These are phyloP conservation scores for Colletotrichum tropicale DNA, from an alignment of 2,329 filamentous ascomycete species.

Conservation along the genomic window DNA sequence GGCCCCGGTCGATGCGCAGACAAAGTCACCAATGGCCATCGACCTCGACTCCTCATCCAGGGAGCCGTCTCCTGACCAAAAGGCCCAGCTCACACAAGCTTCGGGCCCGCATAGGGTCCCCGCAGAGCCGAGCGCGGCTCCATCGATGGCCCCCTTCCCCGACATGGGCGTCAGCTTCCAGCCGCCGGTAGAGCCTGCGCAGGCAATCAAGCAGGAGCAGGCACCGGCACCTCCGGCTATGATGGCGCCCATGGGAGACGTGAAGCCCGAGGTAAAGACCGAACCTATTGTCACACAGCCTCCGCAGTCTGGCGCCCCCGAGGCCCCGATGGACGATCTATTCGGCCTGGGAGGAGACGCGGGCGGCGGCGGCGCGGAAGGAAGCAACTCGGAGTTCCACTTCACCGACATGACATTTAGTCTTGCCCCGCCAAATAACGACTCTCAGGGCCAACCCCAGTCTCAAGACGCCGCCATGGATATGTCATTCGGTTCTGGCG, in stretches of 20 bases:
- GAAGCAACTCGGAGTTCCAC: constrained; percentile 43
- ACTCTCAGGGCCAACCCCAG: constrained; percentile 27
- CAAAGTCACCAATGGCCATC: constrained; percentile 39
- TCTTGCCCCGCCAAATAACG: constrained; percentile 46
- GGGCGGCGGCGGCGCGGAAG: constrained; percentile 8
- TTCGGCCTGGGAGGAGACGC: constrained; percentile 10
- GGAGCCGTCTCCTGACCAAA: constrained; percentile 1
- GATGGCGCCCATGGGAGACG: constrained; percentile 30
- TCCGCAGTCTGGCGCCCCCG: constrained; percentile 23
- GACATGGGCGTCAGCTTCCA: constrained; percentile 58
- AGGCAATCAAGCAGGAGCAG: constrained; percentile 11
- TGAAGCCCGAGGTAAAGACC: constrained; percentile 30
- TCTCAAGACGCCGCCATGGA: constrained; percentile 48
- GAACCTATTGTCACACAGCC: constrained; percentile 13
- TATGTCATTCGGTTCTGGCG: constrained; percentile 44
- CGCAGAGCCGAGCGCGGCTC: constrained; percentile 25
- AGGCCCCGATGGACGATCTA: constrained; percentile 22
- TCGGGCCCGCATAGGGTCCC: constrained; percentile 11
- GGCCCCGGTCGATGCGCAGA: constrained; percentile 35
- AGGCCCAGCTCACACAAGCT: background rate
- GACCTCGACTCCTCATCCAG: constrained; percentile 40
- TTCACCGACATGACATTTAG: constrained; percentile 65
- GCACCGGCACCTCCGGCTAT: constrained; percentile 20
- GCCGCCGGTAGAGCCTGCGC: constrained; percentile 23
- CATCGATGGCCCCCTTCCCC: constrained; percentile 58